Percentiles rank a stretch among this genome's conserved stretches.
Conservation (phyloP, 2,329 filamentous ascomycete genomes). For the Aureobasidium sp. region DNA sequence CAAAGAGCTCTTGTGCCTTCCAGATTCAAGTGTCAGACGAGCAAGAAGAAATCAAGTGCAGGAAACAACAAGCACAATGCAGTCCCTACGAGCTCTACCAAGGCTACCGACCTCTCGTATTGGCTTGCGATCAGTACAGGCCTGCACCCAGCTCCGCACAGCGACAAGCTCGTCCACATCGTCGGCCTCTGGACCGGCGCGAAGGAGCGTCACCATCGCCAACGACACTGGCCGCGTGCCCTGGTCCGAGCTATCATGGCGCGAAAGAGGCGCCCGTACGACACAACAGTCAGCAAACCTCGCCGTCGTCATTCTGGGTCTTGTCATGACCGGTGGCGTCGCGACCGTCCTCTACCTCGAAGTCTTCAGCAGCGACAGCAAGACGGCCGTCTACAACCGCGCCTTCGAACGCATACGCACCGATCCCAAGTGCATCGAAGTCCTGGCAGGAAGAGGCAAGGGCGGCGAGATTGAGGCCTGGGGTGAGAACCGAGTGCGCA, state of each 20-base stretch:
- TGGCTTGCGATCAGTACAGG: neutral
- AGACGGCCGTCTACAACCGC: conserved; percentile 80
- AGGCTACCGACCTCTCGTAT: neutral
- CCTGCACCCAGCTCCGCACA: conserved; percentile 15
- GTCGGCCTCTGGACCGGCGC: conserved; percentile 37
- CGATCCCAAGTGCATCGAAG: conserved; percentile 61
- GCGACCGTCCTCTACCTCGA: conserved; percentile 72
- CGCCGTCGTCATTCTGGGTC: conserved; percentile 64
- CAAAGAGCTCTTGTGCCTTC: neutral
- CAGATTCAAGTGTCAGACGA: neutral
- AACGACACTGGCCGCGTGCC: conserved; percentile 78
- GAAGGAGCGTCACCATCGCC: conserved; percentile 70
- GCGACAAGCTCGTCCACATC: conserved; percentile 27
- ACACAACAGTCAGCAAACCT: conserved; percentile 91
- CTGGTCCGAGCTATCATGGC: conserved; percentile 68
- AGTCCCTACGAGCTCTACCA: neutral
- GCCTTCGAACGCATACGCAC: conserved; percentile 72
- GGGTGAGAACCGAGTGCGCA: conserved; percentile 63
- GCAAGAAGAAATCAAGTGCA: neutral
- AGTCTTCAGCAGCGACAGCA: conserved; percentile 76
- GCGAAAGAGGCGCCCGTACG: conserved; percentile 75
- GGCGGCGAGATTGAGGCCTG: conserved; percentile 63
- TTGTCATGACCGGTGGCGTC: conserved; percentile 71
- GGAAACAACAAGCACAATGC: neutral
- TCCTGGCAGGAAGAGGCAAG: conserved; percentile 57